These are phyloP conservation scores for Mortierella alpina DNA, from an alignment of 192 early-diverging fungal genomes.

Conservation along the genomic window DNA sequence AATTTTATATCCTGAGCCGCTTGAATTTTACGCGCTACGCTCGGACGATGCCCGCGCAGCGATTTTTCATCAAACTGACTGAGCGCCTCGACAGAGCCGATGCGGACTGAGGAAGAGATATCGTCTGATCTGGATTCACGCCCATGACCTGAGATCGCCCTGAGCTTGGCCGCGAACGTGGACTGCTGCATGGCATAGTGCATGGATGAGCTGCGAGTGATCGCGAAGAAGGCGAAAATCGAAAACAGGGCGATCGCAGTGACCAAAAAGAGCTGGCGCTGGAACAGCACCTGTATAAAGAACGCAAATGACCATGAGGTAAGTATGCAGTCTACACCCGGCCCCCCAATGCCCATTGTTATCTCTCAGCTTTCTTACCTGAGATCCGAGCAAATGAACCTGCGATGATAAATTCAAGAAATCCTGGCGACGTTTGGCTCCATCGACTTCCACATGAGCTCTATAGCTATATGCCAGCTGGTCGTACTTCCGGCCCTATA, in stretches of 20 bases:
- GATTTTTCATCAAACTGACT: slow-evolving; percentile 33
- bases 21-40: neutral
- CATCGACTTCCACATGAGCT: slow-evolving; percentile 52
- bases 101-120: slow-evolving; percentile 28
- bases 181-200: slow-evolving; percentile 51
- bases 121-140: neutral
- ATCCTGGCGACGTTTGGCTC: slow-evolving; percentile 54
- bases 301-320: neutral
- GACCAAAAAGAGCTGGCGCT: slow-evolving; percentile 54
- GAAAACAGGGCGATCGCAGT: slow-evolving; percentile 47
- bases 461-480: slow-evolving; percentile 54
- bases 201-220: slow-evolving; percentile 57
- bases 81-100: slow-evolving; percentile 42
- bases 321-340: neutral
- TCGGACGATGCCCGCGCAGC: slow-evolving; percentile 2
- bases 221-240: slow-evolving; percentile 52
- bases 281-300: slow-evolving; percentile 51
- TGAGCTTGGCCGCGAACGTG: slow-evolving; percentile 34
- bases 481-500: slow-evolving; percentile 63
- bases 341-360: neutral
- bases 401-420: slow-evolving; percentile 54
- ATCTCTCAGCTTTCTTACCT: slow-evolving; percentile 30
- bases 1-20: slow-evolving; percentile 12
- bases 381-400: slow-evolving; percentile 58
- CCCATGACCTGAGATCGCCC: slow-evolving; percentile 39